phyloP scores from a whole-genome alignment of 257 asterid species.

The Vinca minor region DNA sequence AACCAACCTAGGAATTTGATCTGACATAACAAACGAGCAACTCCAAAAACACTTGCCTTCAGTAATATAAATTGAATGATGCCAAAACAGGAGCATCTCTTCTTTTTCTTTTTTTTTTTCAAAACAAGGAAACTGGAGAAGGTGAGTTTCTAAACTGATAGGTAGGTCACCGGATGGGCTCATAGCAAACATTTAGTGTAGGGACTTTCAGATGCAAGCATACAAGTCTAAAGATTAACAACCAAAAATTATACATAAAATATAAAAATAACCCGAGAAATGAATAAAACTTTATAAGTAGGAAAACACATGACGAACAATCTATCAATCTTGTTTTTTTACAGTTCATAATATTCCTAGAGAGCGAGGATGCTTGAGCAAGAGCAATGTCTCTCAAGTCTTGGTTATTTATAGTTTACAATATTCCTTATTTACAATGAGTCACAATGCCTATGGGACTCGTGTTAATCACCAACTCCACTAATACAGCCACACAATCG shows the following conservation, averaged over 20 bases:
- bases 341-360: too few relatives aligned
- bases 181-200: background rate
- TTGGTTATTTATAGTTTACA: too few relatives aligned
- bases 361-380: background rate
- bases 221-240: background rate
- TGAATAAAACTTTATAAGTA: background rate
- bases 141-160: background rate
- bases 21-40: background rate
- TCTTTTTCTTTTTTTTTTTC: background rate
- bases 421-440: too few relatives aligned
- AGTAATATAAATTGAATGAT: background rate
- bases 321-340: too few relatives aligned
- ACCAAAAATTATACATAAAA: background rate
- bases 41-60: background rate
- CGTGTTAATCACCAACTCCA: too few relatives aligned
- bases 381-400: too few relatives aligned
- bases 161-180: background rate
- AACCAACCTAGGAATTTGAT: background rate
- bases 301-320: too few relatives aligned
- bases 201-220: background rate
- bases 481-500: too few relatives aligned
- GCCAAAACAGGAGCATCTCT: background rate
- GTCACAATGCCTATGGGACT: too few relatives aligned
- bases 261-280: background rate
- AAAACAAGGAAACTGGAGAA: background rate